Evolutionary conservation across 345 rosid genomes (phyloP).

Genomic region (Durio zibethinus): DNA sequence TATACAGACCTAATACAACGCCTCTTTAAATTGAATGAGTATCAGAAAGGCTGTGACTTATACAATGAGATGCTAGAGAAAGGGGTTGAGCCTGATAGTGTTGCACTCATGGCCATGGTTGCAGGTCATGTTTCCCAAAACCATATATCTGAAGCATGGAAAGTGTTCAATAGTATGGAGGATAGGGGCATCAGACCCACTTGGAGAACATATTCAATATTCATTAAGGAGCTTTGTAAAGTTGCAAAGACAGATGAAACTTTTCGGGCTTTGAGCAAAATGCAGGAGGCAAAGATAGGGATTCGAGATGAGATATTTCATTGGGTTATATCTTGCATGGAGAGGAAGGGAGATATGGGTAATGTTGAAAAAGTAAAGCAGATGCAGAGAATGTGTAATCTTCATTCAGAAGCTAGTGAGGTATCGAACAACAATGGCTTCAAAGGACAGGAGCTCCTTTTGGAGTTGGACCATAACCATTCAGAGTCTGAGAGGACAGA

Average conservation of each 20-base stretch:
- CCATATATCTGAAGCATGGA: constrained; percentile 66
- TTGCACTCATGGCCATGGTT: constrained; percentile 59
- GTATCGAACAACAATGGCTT: constrained; percentile 16
- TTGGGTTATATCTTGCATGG: constrained; percentile 55
- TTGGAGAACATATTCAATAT: constrained; percentile 49
- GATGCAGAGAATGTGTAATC: constrained; percentile 36
- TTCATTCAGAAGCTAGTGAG: constrained; percentile 18
- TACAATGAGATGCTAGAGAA: constrained; percentile 63
- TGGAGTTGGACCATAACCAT: constrained; percentile 21
- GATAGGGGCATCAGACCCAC: constrained; percentile 50
- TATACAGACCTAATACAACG: constrained; percentile 68
- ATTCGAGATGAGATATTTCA: constrained; percentile 48
- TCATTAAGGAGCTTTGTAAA: constrained; percentile 67
- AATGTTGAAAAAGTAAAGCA: constrained; percentile 47
- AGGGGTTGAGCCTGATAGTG: constrained; percentile 53
- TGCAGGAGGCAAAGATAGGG: constrained; percentile 46
- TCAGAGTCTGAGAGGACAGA: constrained; percentile 3
- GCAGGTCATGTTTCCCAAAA: constrained; percentile 61
- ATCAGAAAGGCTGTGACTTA: constrained; percentile 49
- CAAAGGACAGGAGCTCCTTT: constrained; percentile 6
- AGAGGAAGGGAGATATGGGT: constrained; percentile 53
- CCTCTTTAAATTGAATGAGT: constrained; percentile 51
- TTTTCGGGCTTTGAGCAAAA: constrained; percentile 46
- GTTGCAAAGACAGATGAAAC: constrained; percentile 50
- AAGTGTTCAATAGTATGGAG: constrained; percentile 52